phyloP scores from a whole-genome alignment of 805 yeast genomes.

The Yarrowia bubula region DNA sequence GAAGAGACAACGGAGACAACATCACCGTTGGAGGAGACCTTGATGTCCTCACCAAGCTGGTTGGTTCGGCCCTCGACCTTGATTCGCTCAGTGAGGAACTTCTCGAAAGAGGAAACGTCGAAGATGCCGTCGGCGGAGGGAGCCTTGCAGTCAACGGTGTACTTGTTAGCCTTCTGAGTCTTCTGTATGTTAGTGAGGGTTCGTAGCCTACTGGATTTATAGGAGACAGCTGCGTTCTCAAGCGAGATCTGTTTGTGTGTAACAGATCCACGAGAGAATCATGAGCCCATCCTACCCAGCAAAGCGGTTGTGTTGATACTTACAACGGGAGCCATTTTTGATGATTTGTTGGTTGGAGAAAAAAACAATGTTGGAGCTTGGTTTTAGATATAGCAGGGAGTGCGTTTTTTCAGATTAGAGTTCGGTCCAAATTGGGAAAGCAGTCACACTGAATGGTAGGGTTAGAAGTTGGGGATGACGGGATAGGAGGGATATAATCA shows the following conservation, averaged over 20 bases:
- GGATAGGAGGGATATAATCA: neutral
- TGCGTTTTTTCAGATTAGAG: neutral
- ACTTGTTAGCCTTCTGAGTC: conserved; percentile 27
- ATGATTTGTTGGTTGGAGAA: conserved; percentile 3
- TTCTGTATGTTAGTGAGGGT: conserved; percentile 23
- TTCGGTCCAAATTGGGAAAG: neutral
- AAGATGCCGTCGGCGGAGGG: conserved; percentile 80
- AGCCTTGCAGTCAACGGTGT: conserved; percentile 62
- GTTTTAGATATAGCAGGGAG: neutral
- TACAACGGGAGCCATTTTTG: conserved; percentile 28
- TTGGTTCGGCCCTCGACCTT: conserved; percentile 96
- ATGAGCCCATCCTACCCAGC: conserved; percentile 26
- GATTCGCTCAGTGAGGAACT: conserved; percentile 98
- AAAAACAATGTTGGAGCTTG: neutral
- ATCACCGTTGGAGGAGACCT: conserved; percentile 91
- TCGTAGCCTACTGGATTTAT: conserved; percentile 27
- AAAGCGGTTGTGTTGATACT: conserved; percentile 26
- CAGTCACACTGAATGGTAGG: neutral
- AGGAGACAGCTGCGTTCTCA: conserved; percentile 4
- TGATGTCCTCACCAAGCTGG: conserved; percentile 93
- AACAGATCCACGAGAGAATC: neutral
- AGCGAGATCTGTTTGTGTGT: neutral
- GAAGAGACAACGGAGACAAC: conserved; percentile 99
- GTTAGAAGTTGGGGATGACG: too few species aligned
- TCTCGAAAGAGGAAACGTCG: conserved; percentile 96